Evolutionary conservation across 345 rosid species (phyloP).

Genomic region (Populus ilicifolia): DNA sequence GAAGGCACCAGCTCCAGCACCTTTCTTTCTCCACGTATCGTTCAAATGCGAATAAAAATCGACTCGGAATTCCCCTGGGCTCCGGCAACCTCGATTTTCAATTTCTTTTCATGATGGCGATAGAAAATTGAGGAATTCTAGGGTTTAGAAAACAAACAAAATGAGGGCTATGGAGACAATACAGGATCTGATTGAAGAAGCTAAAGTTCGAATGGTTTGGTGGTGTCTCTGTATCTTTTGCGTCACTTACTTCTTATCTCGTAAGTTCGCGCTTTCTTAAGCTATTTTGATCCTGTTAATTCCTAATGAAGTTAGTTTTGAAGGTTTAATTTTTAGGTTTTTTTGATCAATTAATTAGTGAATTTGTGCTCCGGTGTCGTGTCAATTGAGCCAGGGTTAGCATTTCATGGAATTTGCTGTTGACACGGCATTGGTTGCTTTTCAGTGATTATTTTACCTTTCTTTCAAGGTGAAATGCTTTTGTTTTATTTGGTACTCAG

Average conservation of each 20-base stretch:
- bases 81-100: neutral
- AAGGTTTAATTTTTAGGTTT: neutral
- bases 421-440: neutral
- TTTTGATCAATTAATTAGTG: neutral
- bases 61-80: neutral
- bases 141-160: conserved; percentile 8
- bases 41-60: neutral
- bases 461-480: neutral
- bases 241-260: conserved; percentile 77
- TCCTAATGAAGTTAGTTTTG: neutral
- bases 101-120: neutral
- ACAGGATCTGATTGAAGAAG: conserved; percentile 96
- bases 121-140: neutral
- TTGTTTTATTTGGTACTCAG: neutral
- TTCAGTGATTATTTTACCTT: neutral
- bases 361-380: neutral
- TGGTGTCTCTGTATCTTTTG: conserved; percentile 77
- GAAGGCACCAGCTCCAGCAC: neutral
- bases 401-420: neutral
- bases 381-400: neutral
- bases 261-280: conserved; percentile 41
- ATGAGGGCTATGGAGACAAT: conserved; percentile 81
- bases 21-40: neutral
- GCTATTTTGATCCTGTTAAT: neutral
- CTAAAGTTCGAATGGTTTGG: conserved; percentile 75